These are phyloP conservation scores for Amniculicola lignicola DNA, from an alignment of 495 filamentous ascomycete species.

Conservation along the genomic window DNA sequence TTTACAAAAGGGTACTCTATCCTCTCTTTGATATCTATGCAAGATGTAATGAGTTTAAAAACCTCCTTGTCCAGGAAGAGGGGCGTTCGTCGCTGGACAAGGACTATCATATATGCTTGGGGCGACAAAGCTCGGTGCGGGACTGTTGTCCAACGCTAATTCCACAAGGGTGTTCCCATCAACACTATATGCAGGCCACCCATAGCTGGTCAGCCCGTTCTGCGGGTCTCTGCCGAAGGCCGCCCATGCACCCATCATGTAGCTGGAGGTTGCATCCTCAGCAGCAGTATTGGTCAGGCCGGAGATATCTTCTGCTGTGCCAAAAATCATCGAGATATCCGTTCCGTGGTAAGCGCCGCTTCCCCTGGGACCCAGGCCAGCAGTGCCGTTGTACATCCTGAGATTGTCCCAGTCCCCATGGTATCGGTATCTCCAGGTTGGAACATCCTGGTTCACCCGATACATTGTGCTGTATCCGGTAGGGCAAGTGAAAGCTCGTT, in stretches of 20 bases:
- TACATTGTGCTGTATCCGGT: constrained; percentile 1
- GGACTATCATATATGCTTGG: constrained; percentile 20
- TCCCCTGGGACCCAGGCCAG: constrained; percentile 6
- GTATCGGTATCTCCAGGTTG: constrained; percentile 15
- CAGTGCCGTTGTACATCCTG: constrained; percentile 10
- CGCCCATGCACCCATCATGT: constrained; percentile 27
- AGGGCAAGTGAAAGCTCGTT: constrained; percentile 19
- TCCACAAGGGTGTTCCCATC: constrained; percentile 5
- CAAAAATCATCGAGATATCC: constrained; percentile 27
- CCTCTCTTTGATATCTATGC: no score
- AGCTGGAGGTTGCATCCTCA: constrained; percentile 17
- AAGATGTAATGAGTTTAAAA: no score
- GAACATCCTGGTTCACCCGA: background rate
- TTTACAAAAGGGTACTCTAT: no score
- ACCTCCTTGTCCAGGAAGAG: constrained; percentile 13
- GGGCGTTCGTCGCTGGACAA: constrained; percentile 17
- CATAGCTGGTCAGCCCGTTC: constrained; percentile 16
- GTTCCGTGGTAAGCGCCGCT: constrained; percentile 28
- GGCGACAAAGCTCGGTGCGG: constrained; percentile 10
- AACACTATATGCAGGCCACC: constrained; percentile 19
- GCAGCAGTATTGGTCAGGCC: constrained; percentile 8
- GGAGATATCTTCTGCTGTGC: constrained; percentile 18
- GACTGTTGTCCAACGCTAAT: constrained; percentile 15
- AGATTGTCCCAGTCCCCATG: constrained; percentile 29
- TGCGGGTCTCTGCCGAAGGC: constrained; percentile 21